Base-by-base conservation (phyloP, 1,139 yeast genomes). In the Nematodospora anomalae region DNA sequence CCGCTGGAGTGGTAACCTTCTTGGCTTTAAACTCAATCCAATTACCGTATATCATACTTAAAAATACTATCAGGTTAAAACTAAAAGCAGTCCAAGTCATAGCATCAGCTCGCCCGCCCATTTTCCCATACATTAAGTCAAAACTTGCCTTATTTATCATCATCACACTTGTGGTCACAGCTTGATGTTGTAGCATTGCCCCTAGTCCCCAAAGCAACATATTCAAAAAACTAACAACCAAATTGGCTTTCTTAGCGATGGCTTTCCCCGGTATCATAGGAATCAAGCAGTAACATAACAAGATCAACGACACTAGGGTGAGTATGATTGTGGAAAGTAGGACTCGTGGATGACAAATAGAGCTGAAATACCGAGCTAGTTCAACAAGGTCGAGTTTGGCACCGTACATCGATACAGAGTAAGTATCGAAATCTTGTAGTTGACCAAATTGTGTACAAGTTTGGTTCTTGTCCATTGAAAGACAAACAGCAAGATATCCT, bases 121-220 rank as follows among this genome's bases (percentile, higher is more conserved):
- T 52, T 4, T 53, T 48, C 0, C 74, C 78, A 5, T 50, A 36
- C 0, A 83, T 52, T 3, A 78, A 64, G 0, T 68, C 57, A 69
- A 79, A 65, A 24, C 86, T 79, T 3, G 86, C 70, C 1, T 64
- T 58, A 2, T 69, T 65, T 1, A 79, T 69, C 33, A 80, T 52
- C 5, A 55, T 50, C 3, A 55, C 48, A 3, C 76, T 69, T 0
- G 83, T 64, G 28, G 62, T 63, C 0, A 71, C 68, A 0, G 85
- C 85, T 32, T 81, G 80, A 45, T 80, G 81, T 35, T 74, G 74
- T 65, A 87, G 72, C 74, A 83, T 79, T 2, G 87, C 71, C 0
- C 88, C 88, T 30, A 81, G 58, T 0, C 86, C 85, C 85, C 88
- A 81, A 3, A 80, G 38, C 8, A 81, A 47, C 16, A 72, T 62